phyloP scores from a whole-genome alignment of 306 rosid genomes.

The Prunus dulcis region DNA sequence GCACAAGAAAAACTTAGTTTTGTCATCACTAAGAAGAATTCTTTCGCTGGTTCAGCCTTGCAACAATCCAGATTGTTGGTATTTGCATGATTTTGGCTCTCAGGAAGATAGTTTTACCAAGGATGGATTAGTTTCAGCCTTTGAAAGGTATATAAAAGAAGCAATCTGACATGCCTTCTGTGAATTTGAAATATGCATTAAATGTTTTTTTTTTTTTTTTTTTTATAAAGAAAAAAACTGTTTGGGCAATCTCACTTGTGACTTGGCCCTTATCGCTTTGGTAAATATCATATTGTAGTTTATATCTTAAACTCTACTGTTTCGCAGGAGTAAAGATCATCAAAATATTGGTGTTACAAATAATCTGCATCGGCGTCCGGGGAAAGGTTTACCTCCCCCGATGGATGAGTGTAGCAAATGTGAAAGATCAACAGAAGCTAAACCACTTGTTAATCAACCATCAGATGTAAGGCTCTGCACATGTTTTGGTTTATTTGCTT shows the following conservation, averaged over 20 bases:
- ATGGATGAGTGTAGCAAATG: slow-evolving; percentile 48
- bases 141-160: slow-evolving; percentile 53
- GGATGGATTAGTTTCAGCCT: slow-evolving; percentile 87
- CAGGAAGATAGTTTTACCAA: slow-evolving; percentile 88
- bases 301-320: slow-evolving; percentile 27
- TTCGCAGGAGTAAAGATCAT: slow-evolving; percentile 75
- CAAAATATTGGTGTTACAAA: slow-evolving; percentile 68
- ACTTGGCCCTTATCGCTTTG: not conserved
- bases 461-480: slow-evolving; percentile 50
- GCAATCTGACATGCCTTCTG: not conserved
- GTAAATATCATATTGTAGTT: not conserved
- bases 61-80: slow-evolving; percentile 93
- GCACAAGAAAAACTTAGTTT: not conserved
- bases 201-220: not conserved
- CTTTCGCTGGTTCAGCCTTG: slow-evolving; percentile 67
- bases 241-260: not conserved
- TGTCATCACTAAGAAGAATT: not conserved
- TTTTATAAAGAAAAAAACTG: not conserved
- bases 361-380: slow-evolving; percentile 60
- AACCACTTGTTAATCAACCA: slow-evolving; percentile 46
- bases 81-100: slow-evolving; percentile 89
- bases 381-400: slow-evolving; percentile 71
- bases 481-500: not conserved
- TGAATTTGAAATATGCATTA: not conserved
- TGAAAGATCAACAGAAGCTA: slow-evolving; percentile 38